Percentiles rank a stretch among this genome's conserved stretches.
Evolutionary conservation across 1,284 basidiomycete species (phyloP).

Genomic region (Crucibulum parvulum): DNA sequence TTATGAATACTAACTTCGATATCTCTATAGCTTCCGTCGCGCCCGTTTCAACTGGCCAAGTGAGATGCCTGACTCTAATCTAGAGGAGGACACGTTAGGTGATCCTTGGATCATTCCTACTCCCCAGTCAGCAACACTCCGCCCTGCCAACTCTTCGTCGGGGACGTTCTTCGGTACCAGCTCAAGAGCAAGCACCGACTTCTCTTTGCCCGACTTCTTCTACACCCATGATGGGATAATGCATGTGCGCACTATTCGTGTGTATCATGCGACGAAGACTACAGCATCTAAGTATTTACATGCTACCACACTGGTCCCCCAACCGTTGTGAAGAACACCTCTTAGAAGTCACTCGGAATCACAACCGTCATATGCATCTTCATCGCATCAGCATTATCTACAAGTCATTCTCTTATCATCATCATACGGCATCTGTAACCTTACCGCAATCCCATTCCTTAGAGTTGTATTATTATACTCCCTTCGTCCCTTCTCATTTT

Average conservation of each 20-base stretch:
- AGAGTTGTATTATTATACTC: neutral
- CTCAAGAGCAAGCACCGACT: constrained; percentile 4
- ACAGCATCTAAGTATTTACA: neutral
- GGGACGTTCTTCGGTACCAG: neutral
- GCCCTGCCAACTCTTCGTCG: neutral
- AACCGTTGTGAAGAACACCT: neutral
- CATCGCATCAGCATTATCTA: neutral
- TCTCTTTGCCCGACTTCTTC: constrained; percentile 8
- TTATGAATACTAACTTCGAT: constrained; percentile 1
- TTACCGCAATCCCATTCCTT: neutral
- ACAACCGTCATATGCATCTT: neutral
- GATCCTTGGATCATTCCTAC: neutral
- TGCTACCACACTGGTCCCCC: neutral
- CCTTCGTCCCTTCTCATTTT: neutral
- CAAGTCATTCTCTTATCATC: too few species aligned
- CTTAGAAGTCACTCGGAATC: neutral
- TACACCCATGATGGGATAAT: constrained; percentile 44
- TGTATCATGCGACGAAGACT: constrained; percentile 58
- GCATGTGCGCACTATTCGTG: constrained; percentile 61
- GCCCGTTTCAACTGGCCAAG: constrained; percentile 65
- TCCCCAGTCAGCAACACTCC: neutral
- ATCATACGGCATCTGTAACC: neutral
- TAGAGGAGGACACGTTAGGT: constrained; percentile 16
- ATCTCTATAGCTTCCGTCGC: constrained; percentile 58
- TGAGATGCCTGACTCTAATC: constrained; percentile 37